Evolutionary conservation across 2,329 filamentous ascomycete genomes (phyloP), one percentile per base, ranked within the genome.

Genomic region (Penicillium hordei): DNA sequence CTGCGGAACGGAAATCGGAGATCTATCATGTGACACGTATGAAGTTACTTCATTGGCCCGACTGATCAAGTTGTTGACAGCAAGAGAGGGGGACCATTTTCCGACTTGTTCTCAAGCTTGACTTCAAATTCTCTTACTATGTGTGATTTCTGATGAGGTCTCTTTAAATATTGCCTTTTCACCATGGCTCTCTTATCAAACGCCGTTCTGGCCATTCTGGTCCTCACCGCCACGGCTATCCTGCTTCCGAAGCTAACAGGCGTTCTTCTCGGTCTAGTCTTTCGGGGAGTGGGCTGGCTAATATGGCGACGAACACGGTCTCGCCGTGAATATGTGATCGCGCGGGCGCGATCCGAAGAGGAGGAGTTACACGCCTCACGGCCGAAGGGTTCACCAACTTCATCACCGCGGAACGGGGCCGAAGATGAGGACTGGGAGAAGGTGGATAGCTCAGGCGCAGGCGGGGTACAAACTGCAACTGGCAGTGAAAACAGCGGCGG

Each of bases 391-490:
- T 65, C 68, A 19, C 63, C 68, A 40, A 46, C 45, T 21, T 59
- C 62, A 29, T 25, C 53, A 25, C 46, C 66, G 5, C 63, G 62
- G 48, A 65, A 60, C 52, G 66, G 65, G 58, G 66, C 72, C 52
- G 78, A 82, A 31, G 86, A 89, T 62, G 85, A 86, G 29, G 87
- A 87, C 50, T 90, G 88, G 87, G 87, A 90, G 72, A 87, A 86
- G 67, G 81, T 91, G 25, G 84, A 88, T 58, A 76, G 79, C 36
- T 76, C 81, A 67, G 79, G 79, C 33, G 74, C 81, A 68, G 78
- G 72, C 61, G 74, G 73, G 69, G 78, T 78, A 39, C 76, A 66
- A 61, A 60, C 72, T 48, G 76, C 77, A 25, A 70, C 73, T 48
- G 80, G 79, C 63, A 79, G 74, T 45, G 75, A 75, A 36, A 80